Percentiles rank a stretch among this genome's conserved stretches.
Conservation (phyloP, 2,329 filamentous ascomycete genomes). For the Dactylellina haptotyla region DNA sequence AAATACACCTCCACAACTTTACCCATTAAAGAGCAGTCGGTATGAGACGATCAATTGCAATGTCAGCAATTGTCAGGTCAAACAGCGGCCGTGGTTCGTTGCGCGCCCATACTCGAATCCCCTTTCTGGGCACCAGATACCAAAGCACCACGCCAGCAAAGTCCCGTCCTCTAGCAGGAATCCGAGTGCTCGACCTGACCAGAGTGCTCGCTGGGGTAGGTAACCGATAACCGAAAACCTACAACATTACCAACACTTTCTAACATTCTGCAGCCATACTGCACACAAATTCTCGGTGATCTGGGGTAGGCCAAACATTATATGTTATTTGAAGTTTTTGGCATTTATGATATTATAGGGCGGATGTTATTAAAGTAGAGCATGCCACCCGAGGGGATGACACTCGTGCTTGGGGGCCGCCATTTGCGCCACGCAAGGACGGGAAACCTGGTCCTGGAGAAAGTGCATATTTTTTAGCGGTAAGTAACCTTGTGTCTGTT, state of each 20-base stretch:
- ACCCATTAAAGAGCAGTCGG: neutral
- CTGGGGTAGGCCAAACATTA: constrained; percentile 70
- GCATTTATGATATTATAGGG: constrained; percentile 66
- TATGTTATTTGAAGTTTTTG: neutral
- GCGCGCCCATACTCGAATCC: neutral
- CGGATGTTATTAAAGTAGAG: constrained; percentile 97
- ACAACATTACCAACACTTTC: constrained; percentile 15
- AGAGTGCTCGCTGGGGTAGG: constrained; percentile 91
- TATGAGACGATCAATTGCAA: constrained; percentile 15
- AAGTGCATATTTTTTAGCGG: constrained; percentile 91
- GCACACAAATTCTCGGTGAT: constrained; percentile 95
- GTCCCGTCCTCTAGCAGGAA: constrained; percentile 77
- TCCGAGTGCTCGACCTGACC: constrained; percentile 94
- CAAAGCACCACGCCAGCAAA: constrained; percentile 42
- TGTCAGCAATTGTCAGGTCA: neutral
- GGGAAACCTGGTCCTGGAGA: constrained; percentile 78
- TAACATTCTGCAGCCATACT: constrained; percentile 74
- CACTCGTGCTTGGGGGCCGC: constrained; percentile 94
- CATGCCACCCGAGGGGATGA: constrained; percentile 92
- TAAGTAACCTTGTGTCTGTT: constrained; percentile 63
- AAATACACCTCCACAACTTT: neutral
- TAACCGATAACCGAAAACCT: constrained; percentile 56
- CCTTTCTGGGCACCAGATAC: neutral
- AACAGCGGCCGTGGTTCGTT: neutral
- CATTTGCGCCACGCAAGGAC: constrained; percentile 76